Percentiles rank a stretch among this genome's conserved stretches.
These are phyloP conservation scores for Fusarium sp. DNA, from an alignment of 2,329 filamentous ascomycete genomes.

Conservation along the genomic window DNA sequence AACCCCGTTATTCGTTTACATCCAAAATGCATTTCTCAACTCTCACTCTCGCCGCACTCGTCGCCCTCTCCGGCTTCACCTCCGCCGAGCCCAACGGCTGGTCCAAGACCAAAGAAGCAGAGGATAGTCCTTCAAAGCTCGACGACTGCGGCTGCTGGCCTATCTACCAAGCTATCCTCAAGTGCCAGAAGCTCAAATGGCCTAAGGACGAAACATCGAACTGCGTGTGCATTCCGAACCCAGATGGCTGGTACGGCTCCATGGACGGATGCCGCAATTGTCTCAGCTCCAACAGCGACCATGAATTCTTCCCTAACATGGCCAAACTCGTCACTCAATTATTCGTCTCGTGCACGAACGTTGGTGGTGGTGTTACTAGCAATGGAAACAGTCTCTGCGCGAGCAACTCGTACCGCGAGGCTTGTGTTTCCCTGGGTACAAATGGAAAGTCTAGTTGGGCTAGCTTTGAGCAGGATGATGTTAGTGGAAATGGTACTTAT, in stretches of 20 bases:
- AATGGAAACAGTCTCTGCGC: constrained; percentile 34
- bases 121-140: constrained; percentile 36
- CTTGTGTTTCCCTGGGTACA: constrained; percentile 27
- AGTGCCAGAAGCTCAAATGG: constrained; percentile 36
- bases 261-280: constrained; percentile 41
- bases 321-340: constrained; percentile 35
- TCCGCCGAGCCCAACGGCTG: constrained; percentile 36
- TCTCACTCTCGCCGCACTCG: constrained; percentile 5
- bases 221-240: constrained; percentile 37
- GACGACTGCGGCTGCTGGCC: constrained; percentile 42
- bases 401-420: constrained; percentile 31
- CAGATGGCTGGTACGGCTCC: constrained; percentile 37
- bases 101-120: constrained; percentile 33
- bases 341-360: constrained; percentile 41
- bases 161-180: constrained; percentile 38
- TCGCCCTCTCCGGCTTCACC: constrained; percentile 19
- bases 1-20: background rate
- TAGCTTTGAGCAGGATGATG: constrained; percentile 17
- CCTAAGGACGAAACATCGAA: constrained; percentile 19
- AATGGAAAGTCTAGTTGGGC: constrained; percentile 29
- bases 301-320: constrained; percentile 37
- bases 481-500: constrained; percentile 20
- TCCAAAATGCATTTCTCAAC: constrained; percentile 15
- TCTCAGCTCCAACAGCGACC: constrained; percentile 19
- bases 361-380: constrained; percentile 31